Percentiles rank a stretch among this genome's conserved stretches.
phyloP scores from a whole-genome alignment of 164 flowering plant genomes.

The Brasenia schreberi region DNA sequence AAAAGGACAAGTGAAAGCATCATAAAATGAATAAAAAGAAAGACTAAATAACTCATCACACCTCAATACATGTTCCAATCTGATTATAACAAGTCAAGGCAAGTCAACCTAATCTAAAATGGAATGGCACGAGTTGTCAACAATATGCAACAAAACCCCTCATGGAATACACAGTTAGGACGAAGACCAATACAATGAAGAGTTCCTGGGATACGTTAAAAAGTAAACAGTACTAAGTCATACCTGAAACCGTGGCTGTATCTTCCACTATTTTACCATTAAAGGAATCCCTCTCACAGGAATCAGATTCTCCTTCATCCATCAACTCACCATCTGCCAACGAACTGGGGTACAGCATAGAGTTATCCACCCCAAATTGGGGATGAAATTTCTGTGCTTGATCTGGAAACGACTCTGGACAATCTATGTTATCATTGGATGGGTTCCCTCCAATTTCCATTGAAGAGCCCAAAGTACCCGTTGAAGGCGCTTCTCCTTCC shows the following conservation, averaged over 20 bases:
- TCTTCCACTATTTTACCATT: constrained; percentile 44
- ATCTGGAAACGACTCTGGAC: constrained; percentile 16
- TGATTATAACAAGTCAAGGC: too few relatives aligned
- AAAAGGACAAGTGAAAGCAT: too few relatives aligned
- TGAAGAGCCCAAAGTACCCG: background rate
- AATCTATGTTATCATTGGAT: constrained; percentile 22
- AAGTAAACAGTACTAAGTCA: background rate
- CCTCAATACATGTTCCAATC: too few relatives aligned
- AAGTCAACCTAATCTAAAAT: too few relatives aligned
- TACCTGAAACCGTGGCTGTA: constrained; percentile 46
- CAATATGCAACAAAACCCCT: too few relatives aligned
- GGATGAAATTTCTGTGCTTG: constrained; percentile 24
- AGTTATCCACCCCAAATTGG: constrained; percentile 12
- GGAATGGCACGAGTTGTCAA: too few relatives aligned
- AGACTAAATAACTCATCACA: too few relatives aligned
- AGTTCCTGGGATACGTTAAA: background rate
- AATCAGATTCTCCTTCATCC: constrained; percentile 55
- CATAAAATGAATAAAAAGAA: too few relatives aligned
- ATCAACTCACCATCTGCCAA: constrained; percentile 35
- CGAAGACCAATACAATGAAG: background rate
- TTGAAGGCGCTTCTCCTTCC: constrained; percentile 22
- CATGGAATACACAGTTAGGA: background rate
- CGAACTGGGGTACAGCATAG: constrained; percentile 15
- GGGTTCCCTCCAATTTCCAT: background rate
- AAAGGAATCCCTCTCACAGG: constrained; percentile 43